phyloP scores from a whole-genome alignment of 2,329 filamentous ascomycete species.

The Fusarium veterinarium region DNA sequence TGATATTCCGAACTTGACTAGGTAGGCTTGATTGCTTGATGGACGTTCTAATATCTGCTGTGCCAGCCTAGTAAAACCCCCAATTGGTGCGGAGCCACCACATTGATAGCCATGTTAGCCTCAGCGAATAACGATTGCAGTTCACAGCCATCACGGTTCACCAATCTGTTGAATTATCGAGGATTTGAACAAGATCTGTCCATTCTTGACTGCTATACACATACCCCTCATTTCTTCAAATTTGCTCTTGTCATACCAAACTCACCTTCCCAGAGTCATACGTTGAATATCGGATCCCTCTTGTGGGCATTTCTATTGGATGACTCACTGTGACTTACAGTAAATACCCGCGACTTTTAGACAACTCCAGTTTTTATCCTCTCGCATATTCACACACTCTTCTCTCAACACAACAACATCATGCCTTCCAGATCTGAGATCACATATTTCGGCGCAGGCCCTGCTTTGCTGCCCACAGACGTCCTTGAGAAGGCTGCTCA shows the following conservation, averaged over 20 bases:
- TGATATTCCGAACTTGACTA: background rate
- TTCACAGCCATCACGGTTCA: constrained; percentile 19
- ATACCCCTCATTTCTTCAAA: constrained; percentile 4
- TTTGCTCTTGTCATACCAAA: background rate
- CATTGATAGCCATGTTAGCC: constrained; percentile 11
- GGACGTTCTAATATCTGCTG: background rate
- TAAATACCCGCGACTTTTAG: constrained; percentile 12
- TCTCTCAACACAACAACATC: constrained; percentile 11
- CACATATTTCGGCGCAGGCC: constrained; percentile 90
- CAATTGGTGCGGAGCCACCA: constrained; percentile 27
- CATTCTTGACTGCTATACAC: background rate
- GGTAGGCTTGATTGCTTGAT: background rate
- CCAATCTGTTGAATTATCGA: constrained; percentile 4
- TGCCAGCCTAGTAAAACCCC: background rate
- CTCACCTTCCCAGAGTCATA: constrained; percentile 23
- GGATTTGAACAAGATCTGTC: background rate
- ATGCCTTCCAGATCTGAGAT: constrained; percentile 82
- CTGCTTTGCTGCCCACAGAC: constrained; percentile 83
- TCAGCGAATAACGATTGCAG: constrained; percentile 34
- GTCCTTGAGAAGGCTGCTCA: constrained; percentile 82
- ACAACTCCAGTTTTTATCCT: constrained; percentile 29
- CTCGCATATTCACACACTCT: constrained; percentile 18
- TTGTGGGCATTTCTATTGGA: constrained; percentile 40
- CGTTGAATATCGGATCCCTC: constrained; percentile 22
- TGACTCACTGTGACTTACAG: constrained; percentile 34